These are phyloP conservation scores for Wickerhamiella lipophila DNA, from an alignment of 805 yeast genomes.

Conservation along the genomic window DNA sequence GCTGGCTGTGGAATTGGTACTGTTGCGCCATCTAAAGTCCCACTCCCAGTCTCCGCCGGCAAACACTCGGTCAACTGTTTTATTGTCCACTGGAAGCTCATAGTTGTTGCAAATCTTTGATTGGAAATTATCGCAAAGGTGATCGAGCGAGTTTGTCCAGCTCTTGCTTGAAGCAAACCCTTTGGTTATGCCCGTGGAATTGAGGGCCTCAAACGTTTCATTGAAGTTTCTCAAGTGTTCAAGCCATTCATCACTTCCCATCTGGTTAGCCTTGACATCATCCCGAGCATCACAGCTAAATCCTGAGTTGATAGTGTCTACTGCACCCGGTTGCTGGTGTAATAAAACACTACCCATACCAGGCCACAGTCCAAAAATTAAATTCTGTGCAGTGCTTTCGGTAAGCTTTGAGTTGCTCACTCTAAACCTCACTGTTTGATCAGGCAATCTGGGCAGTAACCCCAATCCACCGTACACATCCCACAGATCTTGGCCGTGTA, in stretches of 20 bases:
- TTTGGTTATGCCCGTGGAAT: slow-evolving; percentile 20
- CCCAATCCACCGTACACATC: slow-evolving; percentile 29
- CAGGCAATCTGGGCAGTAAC: slow-evolving; percentile 28
- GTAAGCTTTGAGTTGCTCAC: slow-evolving; percentile 33
- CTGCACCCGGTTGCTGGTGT: slow-evolving; percentile 24
- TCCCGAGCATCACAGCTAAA: slow-evolving; percentile 28
- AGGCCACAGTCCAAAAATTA: slow-evolving; percentile 32
- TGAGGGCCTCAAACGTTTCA: slow-evolving; percentile 24
- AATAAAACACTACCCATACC: slow-evolving; percentile 25
- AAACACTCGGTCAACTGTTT: slow-evolving; percentile 30
- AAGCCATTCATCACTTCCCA: slow-evolving; percentile 28
- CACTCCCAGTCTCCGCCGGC: slow-evolving; percentile 36
- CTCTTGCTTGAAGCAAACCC: slow-evolving; percentile 20
- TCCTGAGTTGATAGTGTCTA: slow-evolving; percentile 32
- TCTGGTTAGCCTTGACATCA: slow-evolving; percentile 22
- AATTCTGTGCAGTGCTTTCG: slow-evolving; percentile 31
- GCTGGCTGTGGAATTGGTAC: slow-evolving; percentile 29
- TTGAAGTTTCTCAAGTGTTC: slow-evolving; percentile 28
- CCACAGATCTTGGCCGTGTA: slow-evolving; percentile 32
- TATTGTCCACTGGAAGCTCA: slow-evolving; percentile 27
- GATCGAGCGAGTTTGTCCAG: slow-evolving; percentile 27
- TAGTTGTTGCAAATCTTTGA: slow-evolving; percentile 31
- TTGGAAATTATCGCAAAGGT: slow-evolving; percentile 34
- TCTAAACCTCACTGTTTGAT: slow-evolving; percentile 27
- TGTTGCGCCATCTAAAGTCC: slow-evolving; percentile 30